These are phyloP conservation scores for Rutstroemia sp. DNA, from an alignment of 2,329 filamentous ascomycete species.

Conservation along the genomic window DNA sequence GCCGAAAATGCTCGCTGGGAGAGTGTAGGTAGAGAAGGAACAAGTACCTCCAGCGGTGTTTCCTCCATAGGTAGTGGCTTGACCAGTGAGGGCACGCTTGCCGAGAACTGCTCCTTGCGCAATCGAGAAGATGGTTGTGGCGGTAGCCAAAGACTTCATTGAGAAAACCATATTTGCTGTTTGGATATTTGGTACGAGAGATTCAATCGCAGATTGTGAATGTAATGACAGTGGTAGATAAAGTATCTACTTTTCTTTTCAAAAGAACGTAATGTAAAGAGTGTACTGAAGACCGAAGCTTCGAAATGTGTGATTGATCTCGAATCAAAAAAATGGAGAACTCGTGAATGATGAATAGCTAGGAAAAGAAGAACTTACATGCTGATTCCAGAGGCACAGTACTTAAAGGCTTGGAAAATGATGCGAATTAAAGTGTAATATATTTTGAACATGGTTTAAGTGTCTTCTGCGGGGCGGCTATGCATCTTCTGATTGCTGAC, in stretches of 20 bases:
- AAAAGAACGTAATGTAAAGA: background rate
- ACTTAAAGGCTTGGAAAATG: background rate
- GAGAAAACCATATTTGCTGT: conserved; percentile 23
- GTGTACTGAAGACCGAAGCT: conserved; percentile 3
- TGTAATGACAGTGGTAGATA: background rate
- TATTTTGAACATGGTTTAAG: background rate
- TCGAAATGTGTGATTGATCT: background rate
- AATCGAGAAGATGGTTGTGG: conserved; percentile 15
- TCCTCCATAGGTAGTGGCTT: conserved; percentile 47
- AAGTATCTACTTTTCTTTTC: background rate
- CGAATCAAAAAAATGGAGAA: background rate
- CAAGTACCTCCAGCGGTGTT: conserved; percentile 54
- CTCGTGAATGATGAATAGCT: background rate
- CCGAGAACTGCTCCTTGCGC: conserved; percentile 22
- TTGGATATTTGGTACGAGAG: background rate
- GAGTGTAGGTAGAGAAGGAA: conserved; percentile 54
- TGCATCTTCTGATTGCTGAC: background rate
- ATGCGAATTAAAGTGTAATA: background rate
- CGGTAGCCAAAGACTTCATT: conserved; percentile 14
- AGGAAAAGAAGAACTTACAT: background rate
- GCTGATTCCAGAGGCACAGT: background rate
- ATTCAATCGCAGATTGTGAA: background rate
- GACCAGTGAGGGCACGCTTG: conserved; percentile 29
- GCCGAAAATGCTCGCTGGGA: conserved; percentile 51
- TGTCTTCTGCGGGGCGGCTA: background rate